phyloP scores from a whole-genome alignment of 2,329 filamentous ascomycete genomes.

The Didymella keratinophila region DNA sequence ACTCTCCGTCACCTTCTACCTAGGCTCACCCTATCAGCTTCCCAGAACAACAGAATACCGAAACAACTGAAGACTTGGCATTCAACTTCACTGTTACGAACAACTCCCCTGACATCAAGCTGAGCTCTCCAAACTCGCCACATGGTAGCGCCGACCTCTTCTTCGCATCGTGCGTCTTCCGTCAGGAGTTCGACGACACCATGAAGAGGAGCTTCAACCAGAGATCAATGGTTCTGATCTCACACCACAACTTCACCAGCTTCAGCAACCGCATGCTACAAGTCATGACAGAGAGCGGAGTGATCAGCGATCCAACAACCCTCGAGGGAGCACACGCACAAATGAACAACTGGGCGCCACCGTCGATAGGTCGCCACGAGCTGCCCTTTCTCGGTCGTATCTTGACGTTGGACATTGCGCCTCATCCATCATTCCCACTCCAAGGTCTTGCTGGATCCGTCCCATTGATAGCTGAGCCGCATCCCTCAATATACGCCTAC shows the following conservation, averaged over 20 bases:
- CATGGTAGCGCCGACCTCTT: slow-evolving; percentile 50
- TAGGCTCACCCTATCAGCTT: slow-evolving; percentile 38
- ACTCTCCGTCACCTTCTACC: not conserved
- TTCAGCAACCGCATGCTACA: slow-evolving; percentile 48
- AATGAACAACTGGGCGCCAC: slow-evolving; percentile 49
- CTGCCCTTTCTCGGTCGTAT: slow-evolving; percentile 51
- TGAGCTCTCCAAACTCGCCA: slow-evolving; percentile 50
- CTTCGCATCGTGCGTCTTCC: slow-evolving; percentile 51
- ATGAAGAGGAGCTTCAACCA: slow-evolving; percentile 56
- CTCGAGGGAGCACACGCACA: slow-evolving; percentile 50
- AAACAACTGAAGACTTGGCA: slow-evolving; percentile 49
- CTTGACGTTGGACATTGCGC: slow-evolving; percentile 51
- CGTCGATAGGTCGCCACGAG: slow-evolving; percentile 48
- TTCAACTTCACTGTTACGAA: slow-evolving; percentile 54
- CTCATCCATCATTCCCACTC: slow-evolving; percentile 51
- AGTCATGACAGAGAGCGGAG: slow-evolving; percentile 47
- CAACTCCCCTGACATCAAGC: slow-evolving; percentile 65
- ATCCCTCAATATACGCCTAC: slow-evolving; percentile 50
- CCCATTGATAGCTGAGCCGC: slow-evolving; percentile 42
- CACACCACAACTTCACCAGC: slow-evolving; percentile 51
- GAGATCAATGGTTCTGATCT: slow-evolving; percentile 51
- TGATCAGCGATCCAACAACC: slow-evolving; percentile 51
- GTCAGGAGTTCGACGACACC: slow-evolving; percentile 51
- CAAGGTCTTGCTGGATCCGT: slow-evolving; percentile 48
- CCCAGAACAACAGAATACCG: slow-evolving; percentile 53